Evolutionary conservation across 2,329 filamentous ascomycete species (phyloP).

Genomic region (Ophiostoma tasmaniense): DNA sequence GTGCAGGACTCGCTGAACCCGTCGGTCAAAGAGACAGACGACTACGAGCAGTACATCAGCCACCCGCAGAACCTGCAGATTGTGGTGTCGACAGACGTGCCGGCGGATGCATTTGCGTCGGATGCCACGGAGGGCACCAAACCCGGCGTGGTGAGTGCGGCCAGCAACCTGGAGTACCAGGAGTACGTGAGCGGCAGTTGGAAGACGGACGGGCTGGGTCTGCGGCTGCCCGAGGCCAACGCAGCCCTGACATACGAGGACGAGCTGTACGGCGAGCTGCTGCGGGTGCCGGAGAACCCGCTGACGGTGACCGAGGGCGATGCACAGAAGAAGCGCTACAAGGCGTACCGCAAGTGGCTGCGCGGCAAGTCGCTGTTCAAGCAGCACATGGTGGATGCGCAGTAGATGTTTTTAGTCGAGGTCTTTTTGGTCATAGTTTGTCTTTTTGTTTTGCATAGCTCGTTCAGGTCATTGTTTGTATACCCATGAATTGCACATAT

Average conservation of each 20-base stretch:
- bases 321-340: slow-evolving; percentile 85
- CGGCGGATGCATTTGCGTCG: slow-evolving; percentile 33
- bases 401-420: slow-evolving; percentile 22
- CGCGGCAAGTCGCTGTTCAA: slow-evolving; percentile 94
- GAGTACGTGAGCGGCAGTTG: slow-evolving; percentile 69
- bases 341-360: slow-evolving; percentile 92
- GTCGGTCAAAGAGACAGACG: slow-evolving; percentile 70
- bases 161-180: slow-evolving; percentile 60
- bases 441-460: background rate
- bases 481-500: background rate
- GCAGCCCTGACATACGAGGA: slow-evolving; percentile 40
- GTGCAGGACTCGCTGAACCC: slow-evolving; percentile 81
- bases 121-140: background rate
- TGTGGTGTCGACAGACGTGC: slow-evolving; percentile 56
- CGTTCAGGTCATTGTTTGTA: background rate
- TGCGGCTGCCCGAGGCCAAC: slow-evolving; percentile 31
- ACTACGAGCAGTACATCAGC: slow-evolving; percentile 81
- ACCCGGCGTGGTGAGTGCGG: slow-evolving; percentile 26
- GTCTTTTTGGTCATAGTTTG: background rate
- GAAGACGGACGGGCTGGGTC: slow-evolving; percentile 46
- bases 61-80: slow-evolving; percentile 86
- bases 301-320: slow-evolving; percentile 85
- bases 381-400: slow-evolving; percentile 55
- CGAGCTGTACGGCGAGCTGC: slow-evolving; percentile 67
- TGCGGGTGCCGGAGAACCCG: slow-evolving; percentile 71